Base-by-base conservation (phyloP, 805 yeast genomes). In the Candida methanosorbosa region DNA sequence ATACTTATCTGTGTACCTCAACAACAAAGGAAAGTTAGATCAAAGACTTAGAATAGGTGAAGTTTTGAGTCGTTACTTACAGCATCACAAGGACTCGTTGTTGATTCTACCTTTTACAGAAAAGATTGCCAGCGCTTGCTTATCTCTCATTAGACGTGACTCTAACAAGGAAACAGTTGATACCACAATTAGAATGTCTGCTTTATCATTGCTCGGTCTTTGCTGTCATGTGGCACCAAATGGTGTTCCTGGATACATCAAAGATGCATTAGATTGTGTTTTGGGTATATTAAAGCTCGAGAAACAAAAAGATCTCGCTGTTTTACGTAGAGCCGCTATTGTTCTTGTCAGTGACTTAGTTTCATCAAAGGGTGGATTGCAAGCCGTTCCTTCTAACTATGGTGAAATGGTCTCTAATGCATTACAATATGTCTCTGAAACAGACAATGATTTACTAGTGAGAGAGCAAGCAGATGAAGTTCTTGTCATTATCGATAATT, bases 11-110 rank as follows among this genome's bases (percentile, higher is more conserved):
- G 43, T 70, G 4, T 75, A 71, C 40, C 43, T 45, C 33, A 31
- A 35, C 18, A 21, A 34, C 1, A 48, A 49, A 6, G 47, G 54
- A 4, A 32, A 32, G 7, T 13, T 32, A 5, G 95, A 87, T 48
- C 81, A 78, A 37, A 59, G 80, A n/a, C 58, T 92, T 32, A 72
- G 82, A 39, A 61, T 84, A 14, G 97, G 97, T 22, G 98, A 90
- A 52, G 92, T 82, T 1, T 44, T 90, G 1, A 55, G 75, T 18
- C 67, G 83, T 20, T 75, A 68, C 40, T 63, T 87, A 20, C 72
- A 67, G 38, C 45, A 52, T 2, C 54, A 72, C 18, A 70, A 70
- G 27, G 68, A 13, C n/a, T 14, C 19, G 4, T 5, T n/a, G 9
- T 5, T 9, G 5, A 21, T 21, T 19, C 14, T 68, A 38, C 43